Conservation (phyloP, 345 rosid species). For the Dimocarpus longan region DNA sequence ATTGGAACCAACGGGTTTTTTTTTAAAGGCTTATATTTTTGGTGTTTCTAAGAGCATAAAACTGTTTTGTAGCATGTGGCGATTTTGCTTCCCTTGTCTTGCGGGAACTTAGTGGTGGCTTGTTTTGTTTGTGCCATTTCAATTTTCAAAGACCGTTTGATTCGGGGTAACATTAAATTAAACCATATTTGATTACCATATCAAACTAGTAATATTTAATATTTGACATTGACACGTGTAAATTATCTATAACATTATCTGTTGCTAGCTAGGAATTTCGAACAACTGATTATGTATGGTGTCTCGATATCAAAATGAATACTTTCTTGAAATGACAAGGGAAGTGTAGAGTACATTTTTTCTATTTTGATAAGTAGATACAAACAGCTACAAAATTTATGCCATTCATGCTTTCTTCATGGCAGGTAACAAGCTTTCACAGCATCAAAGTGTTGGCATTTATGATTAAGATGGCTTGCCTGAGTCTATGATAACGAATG, state of each 20-base stretch:
- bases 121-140: conserved; percentile 13
- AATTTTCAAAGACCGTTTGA: conserved; percentile 9
- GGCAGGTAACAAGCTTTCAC: background rate
- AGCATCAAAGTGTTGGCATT: background rate
- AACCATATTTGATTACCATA: background rate
- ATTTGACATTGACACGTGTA: too few relatives aligned
- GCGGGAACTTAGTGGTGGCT: conserved; percentile 22
- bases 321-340: background rate
- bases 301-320: too few relatives aligned
- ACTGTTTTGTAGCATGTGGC: conserved; percentile 2
- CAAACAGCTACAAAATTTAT: background rate
- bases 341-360: background rate
- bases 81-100: background rate
- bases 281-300: too few relatives aligned
- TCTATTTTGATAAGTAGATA: background rate
- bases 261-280: too few relatives aligned
- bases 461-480: background rate
- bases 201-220: too few relatives aligned
- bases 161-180: conserved; percentile 4
- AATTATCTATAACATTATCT: too few relatives aligned
- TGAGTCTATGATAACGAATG: background rate
- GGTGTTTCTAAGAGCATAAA: background rate
- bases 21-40: background rate
- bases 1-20: background rate
- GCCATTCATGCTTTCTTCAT: conserved; percentile 7